Evolutionary conservation across 202 grass and related monocot genomes (phyloP).

Genomic region (Carex arenaria): DNA sequence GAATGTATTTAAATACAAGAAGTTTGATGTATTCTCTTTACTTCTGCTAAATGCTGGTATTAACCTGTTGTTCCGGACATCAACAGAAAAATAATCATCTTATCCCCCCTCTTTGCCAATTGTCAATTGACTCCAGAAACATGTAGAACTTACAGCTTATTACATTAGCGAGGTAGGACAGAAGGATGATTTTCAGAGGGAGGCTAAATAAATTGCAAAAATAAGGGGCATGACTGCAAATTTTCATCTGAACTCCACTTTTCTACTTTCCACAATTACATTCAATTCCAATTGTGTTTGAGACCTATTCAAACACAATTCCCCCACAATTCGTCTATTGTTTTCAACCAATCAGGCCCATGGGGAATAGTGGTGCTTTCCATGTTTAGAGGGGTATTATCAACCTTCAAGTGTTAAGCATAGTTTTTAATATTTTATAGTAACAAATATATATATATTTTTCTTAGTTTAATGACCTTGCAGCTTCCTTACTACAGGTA

Average conservation of each 20-base stretch:
- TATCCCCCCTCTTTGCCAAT: background rate
- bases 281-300: background rate
- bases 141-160: background rate
- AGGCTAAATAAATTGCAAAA: background rate
- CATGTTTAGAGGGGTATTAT: background rate
- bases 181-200: background rate
- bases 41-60: background rate
- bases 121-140: background rate
- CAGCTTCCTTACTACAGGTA: constrained; percentile 30
- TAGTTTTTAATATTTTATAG: background rate
- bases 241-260: background rate
- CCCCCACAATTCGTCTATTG: background rate
- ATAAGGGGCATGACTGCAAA: background rate
- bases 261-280: background rate
- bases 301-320: background rate
- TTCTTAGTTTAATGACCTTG: background rate
- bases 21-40: background rate
- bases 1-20: background rate
- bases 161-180: background rate
- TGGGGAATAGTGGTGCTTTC: background rate
- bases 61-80: background rate
- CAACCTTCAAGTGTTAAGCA: background rate
- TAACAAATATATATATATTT: background rate
- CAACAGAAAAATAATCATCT: background rate
- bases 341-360: background rate